Conservation (phyloP, 2,329 filamentous ascomycete species). For the Byssothecium circinans region DNA sequence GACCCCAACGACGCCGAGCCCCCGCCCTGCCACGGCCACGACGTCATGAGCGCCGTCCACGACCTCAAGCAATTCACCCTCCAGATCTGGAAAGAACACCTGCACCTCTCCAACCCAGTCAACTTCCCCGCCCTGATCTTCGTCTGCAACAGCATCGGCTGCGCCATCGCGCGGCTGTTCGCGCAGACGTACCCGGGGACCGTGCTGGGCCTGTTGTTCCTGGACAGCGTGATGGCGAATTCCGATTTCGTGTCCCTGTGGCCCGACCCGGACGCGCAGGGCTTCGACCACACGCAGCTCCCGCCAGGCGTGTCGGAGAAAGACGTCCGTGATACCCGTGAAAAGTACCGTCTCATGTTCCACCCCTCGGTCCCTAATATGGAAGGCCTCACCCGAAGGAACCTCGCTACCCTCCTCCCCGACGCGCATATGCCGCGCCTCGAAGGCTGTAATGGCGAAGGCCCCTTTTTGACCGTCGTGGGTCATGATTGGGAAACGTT, state of each 20-base stretch:
- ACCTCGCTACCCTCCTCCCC: constrained; percentile 50
- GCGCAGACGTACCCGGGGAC: constrained; percentile 50
- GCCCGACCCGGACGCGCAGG: constrained; percentile 55
- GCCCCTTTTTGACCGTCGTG: constrained; percentile 53
- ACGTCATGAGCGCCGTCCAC: constrained; percentile 47
- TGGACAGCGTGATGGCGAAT: constrained; percentile 62
- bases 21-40: constrained; percentile 51
- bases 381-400: constrained; percentile 55
- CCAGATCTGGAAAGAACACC: constrained; percentile 42
- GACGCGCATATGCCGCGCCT: constrained; percentile 48
- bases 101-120: constrained; percentile 38
- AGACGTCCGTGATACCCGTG: constrained; percentile 39
- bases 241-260: constrained; percentile 58
- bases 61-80: constrained; percentile 51
- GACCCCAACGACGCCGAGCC: constrained; percentile 45
- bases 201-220: constrained; percentile 53
- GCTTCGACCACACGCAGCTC: constrained; percentile 48
- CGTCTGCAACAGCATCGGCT: constrained; percentile 58
- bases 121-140: constrained; percentile 45
- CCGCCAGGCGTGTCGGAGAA: constrained; percentile 44
- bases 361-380: constrained; percentile 54
- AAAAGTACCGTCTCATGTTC: constrained; percentile 47
- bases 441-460: constrained; percentile 36
- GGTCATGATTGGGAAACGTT: constrained; percentile 59
- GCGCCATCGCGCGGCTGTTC: constrained; percentile 56